These are phyloP conservation scores for Termitomyces heimii DNA, from an alignment of 768 basidiomycete genomes.

Conservation along the genomic window DNA sequence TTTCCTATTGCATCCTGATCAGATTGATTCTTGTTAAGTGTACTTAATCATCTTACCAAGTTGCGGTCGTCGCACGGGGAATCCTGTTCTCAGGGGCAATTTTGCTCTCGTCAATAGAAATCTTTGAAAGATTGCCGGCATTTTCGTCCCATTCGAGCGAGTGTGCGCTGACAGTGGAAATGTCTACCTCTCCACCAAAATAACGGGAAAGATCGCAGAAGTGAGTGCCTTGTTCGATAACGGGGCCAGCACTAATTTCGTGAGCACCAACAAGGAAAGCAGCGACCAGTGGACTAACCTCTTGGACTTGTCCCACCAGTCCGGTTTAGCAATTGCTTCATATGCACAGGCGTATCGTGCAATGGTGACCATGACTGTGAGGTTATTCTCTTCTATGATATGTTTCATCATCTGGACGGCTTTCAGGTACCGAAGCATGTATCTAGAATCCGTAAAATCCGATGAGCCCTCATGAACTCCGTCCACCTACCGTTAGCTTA, in stretches of 20 bases:
- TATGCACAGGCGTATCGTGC: constrained; percentile 93
- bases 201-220: constrained; percentile 96
- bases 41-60: constrained; percentile 49
- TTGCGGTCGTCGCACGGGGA: constrained; percentile 88
- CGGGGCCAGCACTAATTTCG: constrained; percentile 59
- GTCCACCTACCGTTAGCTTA: constrained; percentile 27
- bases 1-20: constrained; percentile 53
- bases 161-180: constrained; percentile 73
- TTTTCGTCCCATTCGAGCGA: constrained; percentile 91
- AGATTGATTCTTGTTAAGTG: not conserved
- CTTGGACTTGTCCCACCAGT: constrained; percentile 94
- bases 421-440: constrained; percentile 91
- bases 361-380: constrained; percentile 94
- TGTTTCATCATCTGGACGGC: constrained; percentile 96
- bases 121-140: constrained; percentile 78
- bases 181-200: constrained; percentile 94
- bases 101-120: constrained; percentile 77
- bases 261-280: not conserved
- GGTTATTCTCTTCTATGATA: constrained; percentile 89
- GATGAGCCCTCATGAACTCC: not conserved
- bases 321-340: constrained; percentile 68
- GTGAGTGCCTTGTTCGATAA: constrained; percentile 93
- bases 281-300: constrained; percentile 34
- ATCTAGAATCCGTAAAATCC: constrained; percentile 41
- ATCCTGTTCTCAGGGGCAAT: constrained; percentile 87